Base-by-base conservation (phyloP, 2,329 filamentous ascomycete species). In the Ustulina deusta region DNA sequence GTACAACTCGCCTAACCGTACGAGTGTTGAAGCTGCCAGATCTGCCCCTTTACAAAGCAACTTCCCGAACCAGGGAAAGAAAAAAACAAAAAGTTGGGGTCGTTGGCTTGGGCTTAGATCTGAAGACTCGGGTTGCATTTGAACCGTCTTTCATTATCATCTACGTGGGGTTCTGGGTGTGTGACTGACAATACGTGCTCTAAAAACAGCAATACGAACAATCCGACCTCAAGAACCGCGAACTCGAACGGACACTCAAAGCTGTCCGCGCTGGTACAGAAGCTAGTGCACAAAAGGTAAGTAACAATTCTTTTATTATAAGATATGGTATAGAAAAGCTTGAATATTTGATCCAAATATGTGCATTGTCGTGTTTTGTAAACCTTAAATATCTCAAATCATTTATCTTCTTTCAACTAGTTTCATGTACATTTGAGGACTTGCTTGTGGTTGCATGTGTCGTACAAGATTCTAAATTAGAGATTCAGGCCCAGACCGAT, bases 191-290 rank as follows among this genome's bases (percentile, higher is more conserved):
- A 51, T 38, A 59, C 58, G 10, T 70, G 54, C 61, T 64, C 61
- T 56, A 61, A 60, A 52, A 70, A 48, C 73, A 89, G 86, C 87
- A 89, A 86, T 82, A 87, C 72, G 86, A 89, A 69, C 83, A 86
- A 73, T 81, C 84, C 15, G 86, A 89, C 70, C 82, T 84, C 70
- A 86, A 88, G 51, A 86, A 83, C 61, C 83, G 85, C 70, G 86
- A 88, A 63, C 77, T 89, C 42, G 85, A 87, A 74, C 81, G 83
- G 70, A 84, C 84, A 61, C 80, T 88, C 71, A 89, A 88, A 73
- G 81, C 83, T 40, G 81, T 83, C 13, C 83, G 86, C 65, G 82
- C 82, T 55, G 85, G 84, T 54, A 81, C 83, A 52, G 81, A 81
- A 48, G 81, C 81, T 40, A 82, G 83, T 32, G 83, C 82, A 60